phyloP scores from a whole-genome alignment of 2,329 filamentous ascomycete species.

The Madurella mycetomatis region DNA sequence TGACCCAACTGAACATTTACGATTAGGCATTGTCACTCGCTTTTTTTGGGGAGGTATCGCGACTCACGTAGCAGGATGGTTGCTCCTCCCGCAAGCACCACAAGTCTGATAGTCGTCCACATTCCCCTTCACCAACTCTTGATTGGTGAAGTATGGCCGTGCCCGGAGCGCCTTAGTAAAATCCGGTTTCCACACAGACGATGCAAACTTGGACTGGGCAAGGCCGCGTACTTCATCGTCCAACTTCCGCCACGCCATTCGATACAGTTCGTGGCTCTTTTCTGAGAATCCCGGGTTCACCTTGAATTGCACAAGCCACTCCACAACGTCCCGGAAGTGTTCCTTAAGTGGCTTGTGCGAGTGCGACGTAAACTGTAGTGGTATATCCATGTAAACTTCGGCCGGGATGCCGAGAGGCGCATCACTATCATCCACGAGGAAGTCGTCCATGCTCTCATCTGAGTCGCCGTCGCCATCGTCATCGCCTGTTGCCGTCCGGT shows the following conservation, averaged over 20 bases:
- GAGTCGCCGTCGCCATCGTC: conserved; percentile 18
- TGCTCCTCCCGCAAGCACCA: conserved; percentile 65
- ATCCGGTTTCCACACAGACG: conserved; percentile 62
- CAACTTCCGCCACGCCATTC: conserved; percentile 64
- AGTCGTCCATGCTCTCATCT: conserved; percentile 47
- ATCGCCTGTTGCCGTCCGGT: conserved; percentile 3
- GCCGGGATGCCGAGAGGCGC: conserved; percentile 53
- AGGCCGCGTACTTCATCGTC: conserved; percentile 66
- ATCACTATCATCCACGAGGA: conserved; percentile 58
- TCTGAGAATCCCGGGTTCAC: conserved; percentile 66
- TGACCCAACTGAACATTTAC: conserved; percentile 5
- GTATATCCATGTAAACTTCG: conserved; percentile 46
- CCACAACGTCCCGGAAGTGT: conserved; percentile 68
- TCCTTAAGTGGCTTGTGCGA: conserved; percentile 64
- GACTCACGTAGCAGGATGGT: conserved; percentile 62
- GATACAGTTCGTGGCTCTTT: conserved; percentile 59
- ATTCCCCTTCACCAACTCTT: conserved; percentile 37
- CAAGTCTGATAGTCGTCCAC: conserved; percentile 42
- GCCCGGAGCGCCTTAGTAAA: conserved; percentile 64
- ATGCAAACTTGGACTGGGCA: conserved; percentile 66
- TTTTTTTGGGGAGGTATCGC: not conserved
- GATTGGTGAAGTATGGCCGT: conserved; percentile 56
- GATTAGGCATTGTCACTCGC: not conserved
- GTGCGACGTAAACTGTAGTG: conserved; percentile 64
- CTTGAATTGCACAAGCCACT: conserved; percentile 78